A percentile compares a stretch with the other conserved stretches of the same genome.
phyloP scores from a whole-genome alignment of 176 grass and related monocot species.

The Lolium multiflorum region DNA sequence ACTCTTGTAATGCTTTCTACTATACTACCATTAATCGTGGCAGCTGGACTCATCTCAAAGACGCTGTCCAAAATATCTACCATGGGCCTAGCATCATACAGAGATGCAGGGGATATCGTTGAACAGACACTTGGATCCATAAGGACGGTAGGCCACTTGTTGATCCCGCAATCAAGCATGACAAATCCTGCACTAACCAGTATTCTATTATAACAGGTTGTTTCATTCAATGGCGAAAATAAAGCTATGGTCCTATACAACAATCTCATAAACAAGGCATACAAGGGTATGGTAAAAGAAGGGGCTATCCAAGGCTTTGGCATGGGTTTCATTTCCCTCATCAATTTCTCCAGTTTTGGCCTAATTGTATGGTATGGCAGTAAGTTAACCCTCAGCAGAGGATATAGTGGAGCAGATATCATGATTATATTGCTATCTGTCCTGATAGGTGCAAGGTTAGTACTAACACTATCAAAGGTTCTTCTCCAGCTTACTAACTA shows the following conservation, averaged over 20 bases:
- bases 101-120: constrained; percentile 67
- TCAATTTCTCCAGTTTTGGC: constrained; percentile 56
- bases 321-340: constrained; percentile 48
- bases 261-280: constrained; percentile 54
- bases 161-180: constrained; percentile 12
- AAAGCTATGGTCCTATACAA: constrained; percentile 58
- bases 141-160: constrained; percentile 56
- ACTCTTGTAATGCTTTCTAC: constrained; percentile 69
- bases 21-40: constrained; percentile 63
- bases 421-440: constrained; percentile 62
- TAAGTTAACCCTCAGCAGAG: constrained; percentile 50
- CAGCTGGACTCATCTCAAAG: constrained; percentile 54
- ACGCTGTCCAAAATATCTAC: constrained; percentile 58
- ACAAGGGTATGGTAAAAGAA: constrained; percentile 53
- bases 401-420: constrained; percentile 61
- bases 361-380: constrained; percentile 64
- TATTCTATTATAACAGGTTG: constrained; percentile 53
- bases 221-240: constrained; percentile 76
- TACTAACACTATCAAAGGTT: not conserved
- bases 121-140: constrained; percentile 78
- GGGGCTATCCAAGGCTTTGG: constrained; percentile 55
- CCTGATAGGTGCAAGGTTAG: constrained; percentile 65
- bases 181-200: constrained; percentile 9
- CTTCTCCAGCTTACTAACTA: not conserved
- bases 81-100: constrained; percentile 52